Base-by-base conservation (phyloP, 768 basidiomycete genomes). In the Trametes cingulata region DNA sequence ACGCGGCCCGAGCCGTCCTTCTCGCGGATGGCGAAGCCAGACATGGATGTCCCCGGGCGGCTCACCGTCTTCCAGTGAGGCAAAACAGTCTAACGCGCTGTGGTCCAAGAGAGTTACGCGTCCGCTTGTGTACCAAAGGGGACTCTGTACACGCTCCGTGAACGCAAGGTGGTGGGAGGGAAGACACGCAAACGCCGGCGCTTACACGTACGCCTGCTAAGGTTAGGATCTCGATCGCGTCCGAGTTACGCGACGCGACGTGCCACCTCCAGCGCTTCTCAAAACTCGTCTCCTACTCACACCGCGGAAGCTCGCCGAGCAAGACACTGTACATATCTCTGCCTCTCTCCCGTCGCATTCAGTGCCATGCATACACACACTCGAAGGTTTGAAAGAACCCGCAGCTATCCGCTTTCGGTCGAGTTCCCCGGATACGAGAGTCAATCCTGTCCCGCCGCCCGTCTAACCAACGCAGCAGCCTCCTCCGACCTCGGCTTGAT, bases 401-500 rank as follows among this genome's bases (percentile, higher is more conserved):
- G n/a, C n/a, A n/a, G n/a, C n/a, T n/a, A 20, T 43, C 42, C 10
- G 10, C 6, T 37, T 15, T 10, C n/a, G 5, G 19, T 8, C n/a
- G 19, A 4, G 42, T 19, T 20, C 42, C 10, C 42, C 42, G 8
- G 12, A n/a, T n/a, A n/a, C n/a, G n/a, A n/a, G n/a, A n/a, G 17
- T 22, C 36, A 37, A 17, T 52, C 40, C 8, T 50, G 49, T 10
- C 19, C 52, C 29, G 48, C 20, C 27, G 39, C 50, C 10, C 57
- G 33, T 24, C 13, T 51, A 25, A 68, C 45, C 52, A 69, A 45
- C 2, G 33, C 39, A 29, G 54, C 60, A 17, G 65, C 63, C 52
- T 48, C 61, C 43, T 54, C 54, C 4, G 63, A 65, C 20, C 67
- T 56, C 13, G 69, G 65, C 17, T 35, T 48, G n/a, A 70, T 67